Evolutionary conservation across 2,329 filamentous ascomycete species (phyloP).

Genomic region (Fusarium anguioides): DNA sequence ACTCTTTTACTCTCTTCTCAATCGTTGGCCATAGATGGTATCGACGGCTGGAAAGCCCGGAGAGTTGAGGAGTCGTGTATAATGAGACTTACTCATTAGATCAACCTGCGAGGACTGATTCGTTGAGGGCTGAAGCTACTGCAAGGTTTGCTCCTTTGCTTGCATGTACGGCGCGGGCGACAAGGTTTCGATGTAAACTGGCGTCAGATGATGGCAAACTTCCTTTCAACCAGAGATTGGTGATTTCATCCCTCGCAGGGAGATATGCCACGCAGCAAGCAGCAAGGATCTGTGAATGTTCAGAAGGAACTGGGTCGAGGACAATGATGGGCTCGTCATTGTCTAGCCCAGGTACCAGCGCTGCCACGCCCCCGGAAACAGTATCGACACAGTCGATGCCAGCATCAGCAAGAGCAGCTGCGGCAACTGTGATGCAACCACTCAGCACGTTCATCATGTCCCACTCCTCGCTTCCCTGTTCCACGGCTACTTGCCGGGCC

Average conservation of each 20-base stretch:
- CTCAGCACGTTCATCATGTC: slow-evolving; percentile 92
- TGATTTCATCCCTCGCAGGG: slow-evolving; percentile 87
- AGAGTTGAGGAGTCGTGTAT: background rate
- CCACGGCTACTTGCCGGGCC: slow-evolving; percentile 65
- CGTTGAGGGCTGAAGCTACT: slow-evolving; percentile 50
- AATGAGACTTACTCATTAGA: background rate
- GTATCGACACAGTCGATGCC: slow-evolving; percentile 96
- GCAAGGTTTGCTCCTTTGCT: slow-evolving; percentile 52
- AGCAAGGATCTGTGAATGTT: slow-evolving; percentile 81
- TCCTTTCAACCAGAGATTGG: slow-evolving; percentile 94
- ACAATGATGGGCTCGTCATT: slow-evolving; percentile 62
- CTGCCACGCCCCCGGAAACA: slow-evolving; percentile 89
- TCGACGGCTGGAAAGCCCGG: background rate
- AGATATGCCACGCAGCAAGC: slow-evolving; percentile 93
- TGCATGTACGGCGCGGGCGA: slow-evolving; percentile 56
- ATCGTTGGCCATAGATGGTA: background rate
- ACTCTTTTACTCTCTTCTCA: background rate
- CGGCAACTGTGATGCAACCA: slow-evolving; percentile 92
- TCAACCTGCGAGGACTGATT: slow-evolving; percentile 48
- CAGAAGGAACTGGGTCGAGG: slow-evolving; percentile 83
- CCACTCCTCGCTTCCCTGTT: slow-evolving; percentile 74
- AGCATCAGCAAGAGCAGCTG: slow-evolving; percentile 91
- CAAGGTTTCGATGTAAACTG: slow-evolving; percentile 49
- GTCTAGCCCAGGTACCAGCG: slow-evolving; percentile 66
- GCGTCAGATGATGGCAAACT: slow-evolving; percentile 57